A percentile compares a stretch with the other conserved stretches of the same genome.
Evolutionary conservation across 441 rosid genomes (phyloP).

Genomic region (Viola pubescens): DNA sequence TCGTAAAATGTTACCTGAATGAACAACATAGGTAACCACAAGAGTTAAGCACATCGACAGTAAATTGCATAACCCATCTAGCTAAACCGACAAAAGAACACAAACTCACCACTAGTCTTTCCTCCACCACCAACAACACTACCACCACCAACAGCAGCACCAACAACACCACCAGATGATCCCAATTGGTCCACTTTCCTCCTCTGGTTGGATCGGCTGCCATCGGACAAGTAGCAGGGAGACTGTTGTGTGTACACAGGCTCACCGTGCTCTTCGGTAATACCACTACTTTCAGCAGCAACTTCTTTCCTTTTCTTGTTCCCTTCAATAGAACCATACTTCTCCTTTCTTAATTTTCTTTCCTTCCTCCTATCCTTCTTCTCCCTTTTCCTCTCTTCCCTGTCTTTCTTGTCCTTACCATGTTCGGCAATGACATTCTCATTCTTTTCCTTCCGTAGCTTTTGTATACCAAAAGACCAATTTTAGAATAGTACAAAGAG

Average conservation of each 20-base stretch:
- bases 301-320: slow-evolving; percentile 15
- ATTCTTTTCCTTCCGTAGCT: slow-evolving; percentile 42
- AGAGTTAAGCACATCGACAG: not conserved
- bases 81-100: not conserved
- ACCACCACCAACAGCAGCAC: not conserved
- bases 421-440: slow-evolving; percentile 27
- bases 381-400: slow-evolving; percentile 22
- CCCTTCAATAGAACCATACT: slow-evolving; percentile 1
- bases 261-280: slow-evolving; percentile 60
- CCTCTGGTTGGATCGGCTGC: slow-evolving; percentile 38
- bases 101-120: slow-evolving; percentile 34
- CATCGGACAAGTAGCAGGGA: slow-evolving; percentile 40
- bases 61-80: not conserved
- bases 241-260: slow-evolving; percentile 21
- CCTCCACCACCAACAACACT: no score
- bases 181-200: slow-evolving; percentile 30
- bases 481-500: slow-evolving; percentile 35
- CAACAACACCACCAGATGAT: slow-evolving; percentile 9
- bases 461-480: slow-evolving; percentile 53
- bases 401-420: slow-evolving; percentile 14
- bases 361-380: slow-evolving; percentile 25
- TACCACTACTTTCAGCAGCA: slow-evolving; percentile 44
- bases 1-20: slow-evolving; percentile 37
- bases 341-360: slow-evolving; percentile 18
- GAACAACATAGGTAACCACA: not conserved